Evolutionary conservation across 1,284 basidiomycete species (phyloP), one percentile per base, ranked within the genome.

Genomic region (Cryptococcus sp.): DNA sequence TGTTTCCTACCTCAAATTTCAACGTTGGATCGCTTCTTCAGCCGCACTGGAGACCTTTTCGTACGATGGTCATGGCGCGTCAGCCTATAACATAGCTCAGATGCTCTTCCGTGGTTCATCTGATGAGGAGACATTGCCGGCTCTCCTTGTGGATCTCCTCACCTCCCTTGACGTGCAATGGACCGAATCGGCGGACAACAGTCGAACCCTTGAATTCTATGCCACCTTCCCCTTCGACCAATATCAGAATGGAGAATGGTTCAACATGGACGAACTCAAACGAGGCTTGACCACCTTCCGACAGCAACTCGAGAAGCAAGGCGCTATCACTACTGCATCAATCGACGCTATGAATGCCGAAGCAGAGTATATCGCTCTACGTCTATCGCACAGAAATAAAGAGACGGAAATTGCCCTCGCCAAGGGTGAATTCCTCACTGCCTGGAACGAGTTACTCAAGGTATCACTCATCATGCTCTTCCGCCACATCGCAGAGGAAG

Each of bases 31-130:
- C 23, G 84, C 98, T 57, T 88, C 95, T 61, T 84, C 91, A 23
- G 87, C 88, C 7, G 91, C 94, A 0, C 82, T 99, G 25, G 96
- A 99, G 72, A 80, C 97, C 15, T 94, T 95, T 64, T 84, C 91
- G 17, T 83, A 95, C 54, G 89, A 89, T 5, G 87, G 85, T 66
- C 88, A 87, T 65, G 87, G 86, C 0, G 88, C 89, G 65, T 85
- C 85, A 0, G 86, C 89, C 0, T 80, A 84, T 3, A 86, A 87
- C 52, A 81, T 94, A 13, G 78, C 93, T 6, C 83, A 87, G 25
- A 85, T 89, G 19, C 79, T 93, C 10, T 91, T 93, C 64, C 86
- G 69, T 17, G 66, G 62, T 13, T 59, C 60, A 1, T 85, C 82
- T 17, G 84, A 86, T 49, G 81, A 82, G 39, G 81, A 81, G 51